These are phyloP conservation scores for Aaosphaeria pasadenensis DNA, from an alignment of 2,329 filamentous ascomycete species.

Conservation along the genomic window DNA sequence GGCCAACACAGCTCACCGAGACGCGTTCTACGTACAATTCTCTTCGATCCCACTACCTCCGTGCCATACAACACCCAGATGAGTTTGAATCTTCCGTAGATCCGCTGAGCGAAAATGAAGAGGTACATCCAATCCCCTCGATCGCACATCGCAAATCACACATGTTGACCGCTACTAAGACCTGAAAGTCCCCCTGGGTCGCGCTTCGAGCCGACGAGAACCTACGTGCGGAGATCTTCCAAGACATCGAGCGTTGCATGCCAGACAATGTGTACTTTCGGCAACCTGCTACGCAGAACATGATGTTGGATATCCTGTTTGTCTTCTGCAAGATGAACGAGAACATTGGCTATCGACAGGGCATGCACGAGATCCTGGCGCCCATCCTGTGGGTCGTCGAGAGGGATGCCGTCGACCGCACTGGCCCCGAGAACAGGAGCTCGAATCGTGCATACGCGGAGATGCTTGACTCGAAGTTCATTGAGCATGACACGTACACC, in stretches of 20 bases:
- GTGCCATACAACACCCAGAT: slow-evolving; percentile 80
- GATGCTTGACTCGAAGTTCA: slow-evolving; percentile 67
- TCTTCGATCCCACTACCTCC: slow-evolving; percentile 70
- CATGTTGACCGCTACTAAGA: slow-evolving; percentile 48
- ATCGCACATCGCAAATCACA: slow-evolving; percentile 5
- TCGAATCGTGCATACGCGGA: slow-evolving; percentile 20
- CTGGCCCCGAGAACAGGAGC: slow-evolving; percentile 11
- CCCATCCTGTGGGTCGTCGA: slow-evolving; percentile 83
- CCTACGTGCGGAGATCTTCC: slow-evolving; percentile 81
- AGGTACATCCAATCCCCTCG: slow-evolving; percentile 46
- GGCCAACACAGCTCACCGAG: slow-evolving; percentile 65
- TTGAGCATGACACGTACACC: slow-evolving; percentile 89
- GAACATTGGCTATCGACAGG: slow-evolving; percentile 87
- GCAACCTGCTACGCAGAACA: slow-evolving; percentile 70
- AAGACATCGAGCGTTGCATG: slow-evolving; percentile 88
- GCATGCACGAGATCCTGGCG: slow-evolving; percentile 95
- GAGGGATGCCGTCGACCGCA: slow-evolving; percentile 68
- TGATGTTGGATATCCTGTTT: slow-evolving; percentile 86
- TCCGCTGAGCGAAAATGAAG: slow-evolving; percentile 78
- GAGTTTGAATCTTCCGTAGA: slow-evolving; percentile 72
- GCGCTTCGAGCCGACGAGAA: slow-evolving; percentile 80
- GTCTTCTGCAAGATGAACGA: slow-evolving; percentile 93
- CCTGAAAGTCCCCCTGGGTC: slow-evolving; percentile 80
- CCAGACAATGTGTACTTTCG: slow-evolving; percentile 92
- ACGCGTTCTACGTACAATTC: slow-evolving; percentile 72